These are phyloP conservation scores for Angomonas deanei DNA, from an alignment of 208 protist genomes.

Conservation along the genomic window DNA sequence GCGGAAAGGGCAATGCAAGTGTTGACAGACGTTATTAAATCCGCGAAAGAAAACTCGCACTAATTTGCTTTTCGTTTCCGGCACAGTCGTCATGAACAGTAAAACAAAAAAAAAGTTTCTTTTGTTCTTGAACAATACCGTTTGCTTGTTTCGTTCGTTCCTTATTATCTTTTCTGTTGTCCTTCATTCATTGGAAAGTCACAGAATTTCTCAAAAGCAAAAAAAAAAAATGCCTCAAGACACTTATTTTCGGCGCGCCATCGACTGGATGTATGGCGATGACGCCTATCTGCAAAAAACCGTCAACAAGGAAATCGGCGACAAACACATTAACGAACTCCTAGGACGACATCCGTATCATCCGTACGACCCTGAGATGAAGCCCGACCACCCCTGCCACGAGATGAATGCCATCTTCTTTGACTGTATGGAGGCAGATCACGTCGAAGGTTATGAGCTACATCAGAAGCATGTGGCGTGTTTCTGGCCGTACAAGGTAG, in stretches of 20 bases:
- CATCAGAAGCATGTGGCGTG: conserved; percentile 86
- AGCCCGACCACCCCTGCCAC: conserved; percentile 54
- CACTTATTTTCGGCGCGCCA: conserved; percentile 78
- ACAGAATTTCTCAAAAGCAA: too few relatives aligned
- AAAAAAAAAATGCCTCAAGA: conserved; percentile 29
- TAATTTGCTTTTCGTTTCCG: not conserved
- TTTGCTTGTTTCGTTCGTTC: not conserved
- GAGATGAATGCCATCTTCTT: conserved; percentile 60
- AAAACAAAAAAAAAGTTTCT: not conserved
- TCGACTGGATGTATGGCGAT: conserved; percentile 86
- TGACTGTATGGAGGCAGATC: conserved; percentile 72
- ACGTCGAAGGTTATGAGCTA: conserved; percentile 73
- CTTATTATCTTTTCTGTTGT: not conserved
- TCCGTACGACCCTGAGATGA: conserved; percentile 75
- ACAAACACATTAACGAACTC: conserved; percentile 85
- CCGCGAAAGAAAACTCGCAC: not conserved
- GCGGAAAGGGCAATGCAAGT: conserved; percentile 13
- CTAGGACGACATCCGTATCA: conserved; percentile 83
- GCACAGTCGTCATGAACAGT: not conserved
- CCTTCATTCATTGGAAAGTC: too few relatives aligned
- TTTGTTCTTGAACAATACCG: not conserved
- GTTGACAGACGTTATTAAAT: not conserved
- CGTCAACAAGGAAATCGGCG: conserved; percentile 47
- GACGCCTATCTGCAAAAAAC: conserved; percentile 64
- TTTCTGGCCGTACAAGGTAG: conserved; percentile 80